Evolutionary conservation across 495 filamentous ascomycete genomes (phyloP).

Genomic region (Penicillium soppii): DNA sequence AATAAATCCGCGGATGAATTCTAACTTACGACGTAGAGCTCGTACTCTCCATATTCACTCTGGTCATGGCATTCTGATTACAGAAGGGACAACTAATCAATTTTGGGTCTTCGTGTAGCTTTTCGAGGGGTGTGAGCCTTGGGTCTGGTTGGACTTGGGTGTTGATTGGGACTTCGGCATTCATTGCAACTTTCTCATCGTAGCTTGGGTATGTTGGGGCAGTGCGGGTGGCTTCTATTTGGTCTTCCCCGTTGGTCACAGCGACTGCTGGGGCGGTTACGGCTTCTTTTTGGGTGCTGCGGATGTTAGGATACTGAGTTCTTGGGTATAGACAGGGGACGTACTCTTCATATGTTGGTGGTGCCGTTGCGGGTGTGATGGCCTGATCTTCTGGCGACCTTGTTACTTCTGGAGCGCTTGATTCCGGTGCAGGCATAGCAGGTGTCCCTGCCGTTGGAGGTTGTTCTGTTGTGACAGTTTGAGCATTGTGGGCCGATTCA

Average conservation of each 20-base stretch:
- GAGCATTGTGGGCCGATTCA: background rate
- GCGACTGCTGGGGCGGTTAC: background rate
- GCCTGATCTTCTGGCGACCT: background rate
- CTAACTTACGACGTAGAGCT: conserved; percentile 12
- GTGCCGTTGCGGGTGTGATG: background rate
- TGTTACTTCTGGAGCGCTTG: background rate
- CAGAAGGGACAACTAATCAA: conserved; percentile 16
- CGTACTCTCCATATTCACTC: conserved; percentile 14
- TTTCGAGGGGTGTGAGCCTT: background rate
- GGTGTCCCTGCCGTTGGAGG: background rate
- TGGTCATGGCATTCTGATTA: conserved; percentile 7
- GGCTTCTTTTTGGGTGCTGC: background rate
- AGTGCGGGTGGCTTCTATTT: background rate
- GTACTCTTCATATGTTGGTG: conserved; percentile 5
- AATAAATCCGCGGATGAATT: background rate
- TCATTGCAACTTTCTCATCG: background rate
- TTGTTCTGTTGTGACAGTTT: background rate
- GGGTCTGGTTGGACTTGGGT: background rate
- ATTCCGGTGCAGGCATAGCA: background rate
- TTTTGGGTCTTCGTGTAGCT: conserved; percentile 9
- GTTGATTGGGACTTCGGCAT: background rate
- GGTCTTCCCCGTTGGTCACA: background rate
- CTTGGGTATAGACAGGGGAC: background rate
- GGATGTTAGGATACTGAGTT: background rate
- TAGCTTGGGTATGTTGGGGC: background rate